These are phyloP conservation scores for Sporothrix brasiliensis DNA, from an alignment of 2,329 filamentous ascomycete genomes.

Conservation along the genomic window DNA sequence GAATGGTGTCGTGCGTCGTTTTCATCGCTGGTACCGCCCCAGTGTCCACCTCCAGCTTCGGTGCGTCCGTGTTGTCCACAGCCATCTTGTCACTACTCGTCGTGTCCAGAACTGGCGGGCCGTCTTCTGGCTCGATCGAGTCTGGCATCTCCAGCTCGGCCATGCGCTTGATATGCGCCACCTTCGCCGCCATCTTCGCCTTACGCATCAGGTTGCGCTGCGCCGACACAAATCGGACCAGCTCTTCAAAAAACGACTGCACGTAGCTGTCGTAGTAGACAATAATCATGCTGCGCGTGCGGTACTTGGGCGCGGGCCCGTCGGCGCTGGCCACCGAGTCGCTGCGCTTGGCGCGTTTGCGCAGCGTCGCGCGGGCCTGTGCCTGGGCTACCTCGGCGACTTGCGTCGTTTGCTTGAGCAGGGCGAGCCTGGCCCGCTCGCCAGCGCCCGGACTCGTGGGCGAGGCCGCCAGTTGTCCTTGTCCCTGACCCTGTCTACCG, in stretches of 20 bases:
- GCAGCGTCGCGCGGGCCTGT: conserved; percentile 52
- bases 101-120: background rate
- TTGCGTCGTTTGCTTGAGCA: conserved; percentile 29
- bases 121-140: conserved; percentile 50
- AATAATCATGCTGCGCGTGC: conserved; percentile 74
- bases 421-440: conserved; percentile 30
- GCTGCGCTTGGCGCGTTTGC: conserved; percentile 53
- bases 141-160: conserved; percentile 62
- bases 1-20: background rate
- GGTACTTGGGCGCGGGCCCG: conserved; percentile 58
- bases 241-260: conserved; percentile 77
- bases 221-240: conserved; percentile 79
- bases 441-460: conserved; percentile 21
- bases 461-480: background rate
- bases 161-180: conserved; percentile 65
- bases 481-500: background rate
- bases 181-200: conserved; percentile 79
- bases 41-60: background rate
- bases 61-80: background rate
- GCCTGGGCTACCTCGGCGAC: conserved; percentile 45
- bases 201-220: conserved; percentile 84
- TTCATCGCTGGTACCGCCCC: background rate
- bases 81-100: background rate
- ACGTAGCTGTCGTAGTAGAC: conserved; percentile 93
- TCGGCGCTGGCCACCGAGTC: conserved; percentile 58